These are phyloP conservation scores for Hemileia vastatrix DNA, from an alignment of 1,284 basidiomycete species.

Conservation along the genomic window DNA sequence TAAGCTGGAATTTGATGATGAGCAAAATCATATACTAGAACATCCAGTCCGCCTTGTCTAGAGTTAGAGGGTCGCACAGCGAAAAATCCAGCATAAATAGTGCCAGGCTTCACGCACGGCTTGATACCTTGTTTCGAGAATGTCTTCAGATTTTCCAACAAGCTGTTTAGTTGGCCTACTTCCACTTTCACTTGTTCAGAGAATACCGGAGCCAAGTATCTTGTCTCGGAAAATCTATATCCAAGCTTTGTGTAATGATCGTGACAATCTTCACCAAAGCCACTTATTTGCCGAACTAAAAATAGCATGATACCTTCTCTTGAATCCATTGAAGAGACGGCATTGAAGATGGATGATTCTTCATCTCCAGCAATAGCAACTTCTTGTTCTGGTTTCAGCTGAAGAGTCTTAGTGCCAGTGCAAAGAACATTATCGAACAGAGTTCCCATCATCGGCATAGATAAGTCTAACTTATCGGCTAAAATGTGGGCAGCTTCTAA, in stretches of 20 bases:
- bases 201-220: conserved; percentile 48
- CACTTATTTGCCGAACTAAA: conserved; percentile 48
- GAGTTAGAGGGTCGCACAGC: conserved; percentile 48
- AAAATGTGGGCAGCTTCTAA: conserved; percentile 48
- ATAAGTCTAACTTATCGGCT: conserved; percentile 47
- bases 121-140: conserved; percentile 49
- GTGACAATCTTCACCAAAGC: conserved; percentile 39
- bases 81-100: conserved; percentile 50
- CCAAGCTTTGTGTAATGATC: conserved; percentile 49
- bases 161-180: conserved; percentile 49
- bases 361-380: not conserved
- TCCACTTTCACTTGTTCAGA: conserved; percentile 48
- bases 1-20: conserved; percentile 51
- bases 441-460: conserved; percentile 49
- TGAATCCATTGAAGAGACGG: not conserved
- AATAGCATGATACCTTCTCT: conserved; percentile 49
- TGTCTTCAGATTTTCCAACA: conserved; percentile 49
- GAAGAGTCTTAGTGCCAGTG: conserved; percentile 43
- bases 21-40: conserved; percentile 51
- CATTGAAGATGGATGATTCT: conserved; percentile 14
- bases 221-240: conserved; percentile 50
- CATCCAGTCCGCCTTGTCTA: conserved; percentile 44
- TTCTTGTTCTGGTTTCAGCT: not conserved
- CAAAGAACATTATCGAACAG: conserved; percentile 52
- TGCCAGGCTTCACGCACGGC: conserved; percentile 49